Percentiles rank a stretch among this genome's conserved stretches.
Evolutionary conservation across 192 early-diverging fungal species (phyloP).

Genomic region (Allomyces javanicus): DNA sequence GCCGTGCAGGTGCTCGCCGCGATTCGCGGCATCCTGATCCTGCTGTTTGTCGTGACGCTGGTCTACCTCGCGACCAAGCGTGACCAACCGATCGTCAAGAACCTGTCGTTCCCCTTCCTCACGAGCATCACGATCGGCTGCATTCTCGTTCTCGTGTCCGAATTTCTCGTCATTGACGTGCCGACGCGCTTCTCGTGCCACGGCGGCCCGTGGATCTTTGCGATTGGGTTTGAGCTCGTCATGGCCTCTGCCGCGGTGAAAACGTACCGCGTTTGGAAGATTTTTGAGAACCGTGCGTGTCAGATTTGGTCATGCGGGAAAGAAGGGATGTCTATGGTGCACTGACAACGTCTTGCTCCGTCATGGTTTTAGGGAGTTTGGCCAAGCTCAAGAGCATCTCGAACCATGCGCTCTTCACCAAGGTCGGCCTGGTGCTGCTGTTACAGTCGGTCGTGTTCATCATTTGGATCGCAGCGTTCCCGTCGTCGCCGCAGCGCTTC

Average conservation of each 20-base stretch:
- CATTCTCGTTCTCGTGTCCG: not conserved
- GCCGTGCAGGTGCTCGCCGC: not conserved
- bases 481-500: not conserved
- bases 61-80: not conserved
- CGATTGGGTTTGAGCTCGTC: not conserved
- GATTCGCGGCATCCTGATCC: not conserved
- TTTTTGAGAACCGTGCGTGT: not conserved
- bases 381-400: not conserved
- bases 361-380: too few species aligned
- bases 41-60: not conserved
- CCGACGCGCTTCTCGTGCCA: not conserved
- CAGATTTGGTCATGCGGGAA: not conserved
- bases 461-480: not conserved
- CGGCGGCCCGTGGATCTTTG: not conserved
- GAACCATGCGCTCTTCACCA: not conserved
- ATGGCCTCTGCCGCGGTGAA: not conserved
- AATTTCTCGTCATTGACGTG: not conserved
- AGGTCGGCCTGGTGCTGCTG: not conserved
- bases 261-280: not conserved
- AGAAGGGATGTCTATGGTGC: not conserved
- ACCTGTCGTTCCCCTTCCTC: not conserved
- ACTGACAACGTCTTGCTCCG: not conserved
- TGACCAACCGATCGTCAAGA: not conserved
- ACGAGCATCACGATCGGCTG: not conserved
- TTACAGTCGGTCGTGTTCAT: not conserved